Evolutionary conservation across 2,329 filamentous ascomycete genomes (phyloP), one percentile per base, ranked within the genome.

Genomic region (Aspergillus spinulosporus): DNA sequence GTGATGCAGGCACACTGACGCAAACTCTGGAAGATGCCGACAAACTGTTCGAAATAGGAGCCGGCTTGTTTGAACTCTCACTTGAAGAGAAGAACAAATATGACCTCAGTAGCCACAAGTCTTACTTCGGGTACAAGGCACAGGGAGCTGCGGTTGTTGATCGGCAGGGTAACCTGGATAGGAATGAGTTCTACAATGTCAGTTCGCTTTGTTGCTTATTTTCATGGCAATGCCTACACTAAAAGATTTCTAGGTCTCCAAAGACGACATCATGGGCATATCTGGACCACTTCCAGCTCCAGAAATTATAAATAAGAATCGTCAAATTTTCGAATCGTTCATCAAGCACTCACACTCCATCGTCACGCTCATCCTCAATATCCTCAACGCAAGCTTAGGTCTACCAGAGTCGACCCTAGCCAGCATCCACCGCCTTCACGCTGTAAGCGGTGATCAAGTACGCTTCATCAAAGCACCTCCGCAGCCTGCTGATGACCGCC

Each of bases 141-240:
- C 75, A 74, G 44, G 81, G 82, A 3, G 74, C 71, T 12, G 73
- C 73, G 3, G 66, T 79, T 0, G 70, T 81, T 8, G 81, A 84
- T 60, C 68, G 68, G 4, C 57, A 74, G 21, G 82, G 82, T 0
- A 82, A 77, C 4, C 66, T 69, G 28, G 81, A 83, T 60, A 68
- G 77, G 37, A 81, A 82, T 59, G 80, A 84, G 59, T 82, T 82
- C 55, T 83, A 82, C 67, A 83, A 83, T 66, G 76, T 82, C n/a
- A 32, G 21, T 21, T 21, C 21, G 50, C 26, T 36, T 15, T 42
- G 3, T 9, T 34, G 14, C 12, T 42, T 3, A 40, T 37, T 8
- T 39, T 39, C 12, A 21, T 29, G 14, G 28, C 42, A 12, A 32
- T 47, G 51, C 36, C 31, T 28, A 29, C 26, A 21, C 5, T 37